Evolutionary conservation across 768 basidiomycete genomes (phyloP), one percentile per base, ranked within the genome.

Genomic region (Macrolepiota dolichaula): DNA sequence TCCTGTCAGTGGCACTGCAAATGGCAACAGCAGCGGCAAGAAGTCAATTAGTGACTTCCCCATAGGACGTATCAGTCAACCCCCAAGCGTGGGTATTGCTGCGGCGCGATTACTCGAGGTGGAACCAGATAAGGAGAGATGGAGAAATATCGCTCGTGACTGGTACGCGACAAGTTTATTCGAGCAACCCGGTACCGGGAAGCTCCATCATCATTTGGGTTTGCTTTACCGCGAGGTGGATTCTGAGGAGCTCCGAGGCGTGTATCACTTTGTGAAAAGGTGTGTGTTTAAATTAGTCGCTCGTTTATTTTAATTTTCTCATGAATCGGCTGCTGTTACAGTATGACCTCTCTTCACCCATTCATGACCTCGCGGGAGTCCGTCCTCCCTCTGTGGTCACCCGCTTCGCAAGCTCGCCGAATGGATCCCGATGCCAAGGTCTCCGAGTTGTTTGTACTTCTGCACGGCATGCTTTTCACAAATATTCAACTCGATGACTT

Each of bases 391-490:
- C 76, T 98, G n/a, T 98, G 96, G 88, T 91, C 94, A 6, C 79
- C 80, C 3, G 74, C 85, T 2, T 80, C 88, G 0, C 92, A 94
- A 70, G 79, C 85, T 6, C 84, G 87, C 17, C 88, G 94, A 2
- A 82, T 87, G 15, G 80, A 81, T 10, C 89, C 95, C 1, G 94
- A 96, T 65, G 85, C 91, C 4, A 78, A 76, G 1, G 81, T 81
- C 0, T 73, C 89, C 0, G 94, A 95, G 25, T 81, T 97, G 0
- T 99, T 98, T 65, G 85, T 98, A 35, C 84, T 94, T 11, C 78
- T 99, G 0, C 97, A 98, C 62, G 96, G 97, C 27, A 96, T 98
- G 94, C 81, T 99, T 1, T 98, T 98, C 76, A 98, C 97, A 13
- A 89, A 91, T 64, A 94, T 97, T 64, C 84, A 95, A 64, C 85